Conservation (phyloP, 2,329 filamentous ascomycete species). For the Colletotrichum kahawae region DNA sequence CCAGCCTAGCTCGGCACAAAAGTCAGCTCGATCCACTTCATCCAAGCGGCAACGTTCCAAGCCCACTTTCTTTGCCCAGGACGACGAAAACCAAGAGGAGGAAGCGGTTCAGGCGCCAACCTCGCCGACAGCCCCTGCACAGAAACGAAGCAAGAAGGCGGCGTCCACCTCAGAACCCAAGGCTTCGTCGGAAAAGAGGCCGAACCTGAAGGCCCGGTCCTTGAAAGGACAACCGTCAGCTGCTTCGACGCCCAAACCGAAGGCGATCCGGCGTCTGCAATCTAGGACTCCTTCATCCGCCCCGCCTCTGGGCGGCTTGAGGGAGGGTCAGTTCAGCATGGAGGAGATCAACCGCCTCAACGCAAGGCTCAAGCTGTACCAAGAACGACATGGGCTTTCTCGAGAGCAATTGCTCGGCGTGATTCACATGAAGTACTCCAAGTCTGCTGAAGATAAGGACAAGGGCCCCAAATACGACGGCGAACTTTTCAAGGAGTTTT, state of each 20-base stretch:
- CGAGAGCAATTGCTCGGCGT: conserved; percentile 54
- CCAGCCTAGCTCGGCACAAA: conserved; percentile 5
- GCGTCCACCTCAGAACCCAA: not conserved
- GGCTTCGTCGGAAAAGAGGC: not conserved
- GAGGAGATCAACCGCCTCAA: conserved; percentile 36
- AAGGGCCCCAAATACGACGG: conserved; percentile 31
- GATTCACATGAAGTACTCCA: conserved; percentile 32
- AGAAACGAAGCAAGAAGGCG: not conserved
- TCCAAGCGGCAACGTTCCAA: conserved; percentile 44
- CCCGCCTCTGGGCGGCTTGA: not conserved
- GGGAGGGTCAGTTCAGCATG: conserved; percentile 46
- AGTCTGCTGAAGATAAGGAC: conserved; percentile 34
- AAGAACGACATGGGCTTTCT: conserved; percentile 44
- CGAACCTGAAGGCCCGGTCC: not conserved
- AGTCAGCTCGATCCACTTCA: conserved; percentile 35
- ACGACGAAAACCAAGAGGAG: conserved; percentile 19
- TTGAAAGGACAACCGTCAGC: not conserved
- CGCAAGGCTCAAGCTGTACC: conserved; percentile 39
- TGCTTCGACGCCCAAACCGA: not conserved
- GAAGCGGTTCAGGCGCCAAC: not conserved
- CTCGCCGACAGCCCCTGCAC: not conserved
- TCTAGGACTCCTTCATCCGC: not conserved
- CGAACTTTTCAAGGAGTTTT: conserved; percentile 48
- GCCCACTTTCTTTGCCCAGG: conserved; percentile 48
- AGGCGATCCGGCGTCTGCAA: not conserved